Conservation (phyloP, 257 asterid genomes). For the Cordia subcordata region DNA sequence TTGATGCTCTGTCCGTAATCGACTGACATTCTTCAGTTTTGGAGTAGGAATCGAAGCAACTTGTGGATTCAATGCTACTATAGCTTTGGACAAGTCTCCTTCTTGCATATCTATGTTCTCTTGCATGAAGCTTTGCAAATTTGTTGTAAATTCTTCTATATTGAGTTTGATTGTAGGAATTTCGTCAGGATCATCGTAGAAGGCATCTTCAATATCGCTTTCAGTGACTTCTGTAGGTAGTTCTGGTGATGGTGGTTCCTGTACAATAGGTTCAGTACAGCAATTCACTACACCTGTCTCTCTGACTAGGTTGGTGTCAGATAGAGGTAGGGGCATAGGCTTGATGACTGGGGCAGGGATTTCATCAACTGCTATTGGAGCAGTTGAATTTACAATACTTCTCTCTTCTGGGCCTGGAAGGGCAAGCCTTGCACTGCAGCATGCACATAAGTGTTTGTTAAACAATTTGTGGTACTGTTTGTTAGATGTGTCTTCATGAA, state of each 20-base stretch:
- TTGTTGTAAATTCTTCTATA: conserved; percentile 58
- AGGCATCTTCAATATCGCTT: conserved; percentile 81
- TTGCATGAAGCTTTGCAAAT: conserved; percentile 58
- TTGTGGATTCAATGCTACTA: conserved; percentile 71
- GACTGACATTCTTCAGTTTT: conserved; percentile 70
- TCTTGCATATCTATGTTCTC: conserved; percentile 51
- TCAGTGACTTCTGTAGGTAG: conserved; percentile 40
- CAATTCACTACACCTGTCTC: conserved; percentile 20
- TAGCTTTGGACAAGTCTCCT: conserved; percentile 75
- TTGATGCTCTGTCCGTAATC: conserved; percentile 90
- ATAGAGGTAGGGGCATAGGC: conserved; percentile 47
- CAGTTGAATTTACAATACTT: conserved; percentile 25
- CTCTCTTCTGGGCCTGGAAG: conserved; percentile 82
- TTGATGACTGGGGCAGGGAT: conserved; percentile 21
- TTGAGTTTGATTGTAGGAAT: conserved; percentile 79
- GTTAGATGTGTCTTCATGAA: background rate
- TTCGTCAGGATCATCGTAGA: conserved; percentile 79
- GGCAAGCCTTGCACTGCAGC: conserved; percentile 89
- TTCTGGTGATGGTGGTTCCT: conserved; percentile 85
- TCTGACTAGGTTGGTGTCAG: conserved; percentile 28
- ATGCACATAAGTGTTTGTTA: conserved; percentile 1
- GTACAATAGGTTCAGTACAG: conserved; percentile 64
- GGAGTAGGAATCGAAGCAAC: conserved; percentile 77
- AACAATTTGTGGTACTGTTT: background rate
- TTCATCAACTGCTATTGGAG: conserved; percentile 26